Conservation (phyloP, 345 rosid species). For the Camelina hispida region DNA sequence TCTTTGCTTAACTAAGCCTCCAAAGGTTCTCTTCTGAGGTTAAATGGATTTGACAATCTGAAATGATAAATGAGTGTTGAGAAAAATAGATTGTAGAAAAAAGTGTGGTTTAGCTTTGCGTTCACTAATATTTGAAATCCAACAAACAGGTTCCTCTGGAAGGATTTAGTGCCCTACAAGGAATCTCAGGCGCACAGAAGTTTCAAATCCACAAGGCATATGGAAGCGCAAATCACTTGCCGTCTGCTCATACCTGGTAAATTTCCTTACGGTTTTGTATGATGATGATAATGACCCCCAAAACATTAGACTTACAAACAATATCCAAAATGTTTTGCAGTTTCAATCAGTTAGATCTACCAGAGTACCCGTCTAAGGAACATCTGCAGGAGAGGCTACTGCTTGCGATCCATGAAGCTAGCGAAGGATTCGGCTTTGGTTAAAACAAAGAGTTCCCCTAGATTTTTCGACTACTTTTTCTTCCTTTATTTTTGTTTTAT, state of each 20-base stretch:
- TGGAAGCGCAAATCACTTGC: conserved; percentile 88
- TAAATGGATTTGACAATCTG: not conserved
- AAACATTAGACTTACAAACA: not conserved
- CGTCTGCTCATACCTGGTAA: conserved; percentile 98
- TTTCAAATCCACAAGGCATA: conserved; percentile 99
- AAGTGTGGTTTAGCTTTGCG: not conserved
- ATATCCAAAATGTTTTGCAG: conserved; percentile 50
- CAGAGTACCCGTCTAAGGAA: conserved; percentile 92
- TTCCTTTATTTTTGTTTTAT: not conserved
- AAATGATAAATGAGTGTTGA: not conserved
- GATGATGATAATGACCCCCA: conserved; percentile 2
- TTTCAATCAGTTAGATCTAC: conserved; percentile 95
- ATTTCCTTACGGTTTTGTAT: not conserved
- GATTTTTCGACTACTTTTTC: not conserved
- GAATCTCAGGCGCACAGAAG: conserved; percentile 94
- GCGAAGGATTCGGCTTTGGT: conserved; percentile 96
- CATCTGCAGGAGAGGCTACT: conserved; percentile 87
- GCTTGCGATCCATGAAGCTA: conserved; percentile 96
- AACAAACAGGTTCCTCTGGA: conserved; percentile 90
- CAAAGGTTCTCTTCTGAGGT: not conserved
- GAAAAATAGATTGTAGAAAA: not conserved
- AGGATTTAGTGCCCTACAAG: conserved; percentile 96
- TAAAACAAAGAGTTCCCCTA: conserved; percentile 32
- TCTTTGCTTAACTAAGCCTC: not conserved
- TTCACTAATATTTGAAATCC: not conserved